Evolutionary conservation across 441 rosid genomes (phyloP), one percentile per base, ranked within the genome.

Genomic region (Jatropha podagrica): DNA sequence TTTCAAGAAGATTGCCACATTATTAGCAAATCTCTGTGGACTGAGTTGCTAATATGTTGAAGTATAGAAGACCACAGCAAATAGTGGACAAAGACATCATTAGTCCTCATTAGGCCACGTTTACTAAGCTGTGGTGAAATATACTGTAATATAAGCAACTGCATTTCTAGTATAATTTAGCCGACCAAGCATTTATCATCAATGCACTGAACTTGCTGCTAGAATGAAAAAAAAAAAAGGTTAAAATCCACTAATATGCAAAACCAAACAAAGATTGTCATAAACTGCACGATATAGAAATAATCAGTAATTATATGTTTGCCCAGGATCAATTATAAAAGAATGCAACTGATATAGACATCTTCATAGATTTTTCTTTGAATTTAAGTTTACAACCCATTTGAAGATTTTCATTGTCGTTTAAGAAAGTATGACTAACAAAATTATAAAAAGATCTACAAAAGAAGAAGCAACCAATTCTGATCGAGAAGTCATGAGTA

Each of bases 401-500:
- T 74, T 17, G 18, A 61, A 20, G 69, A 60, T 69, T 42, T 48
- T 62, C 65, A 68, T 46, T 65, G 65, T 58, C 72, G 63, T 72
- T 48, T 17, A 74, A 66, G 76, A 42, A 79, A 72, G 38, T 58
- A 52, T 49, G 74, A 66, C 62, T 73, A 68, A 77, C 83, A 79
- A 62, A 71, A 73, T 68, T 56, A 70, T 55, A 41, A 26, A 52
- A 52, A 73, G 65, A 69, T 55, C 61, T 63, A 42, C 48, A 49
- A 12, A 32, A 18, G 52, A 74, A 40, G 69, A 27, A 27, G 32
- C 41, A 46, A 66, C 66, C n/a, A 67, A 72, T 13, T 32, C 55
- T 13, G 63, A 73, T 46, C 44, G 77, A 71, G 69, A 78, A 64
- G 75, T 18, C 74, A 72, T 49, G 38, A 75, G 69, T 32, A 77